phyloP scores from a whole-genome alignment of 306 rosid species.

The Carpinus fangiana region DNA sequence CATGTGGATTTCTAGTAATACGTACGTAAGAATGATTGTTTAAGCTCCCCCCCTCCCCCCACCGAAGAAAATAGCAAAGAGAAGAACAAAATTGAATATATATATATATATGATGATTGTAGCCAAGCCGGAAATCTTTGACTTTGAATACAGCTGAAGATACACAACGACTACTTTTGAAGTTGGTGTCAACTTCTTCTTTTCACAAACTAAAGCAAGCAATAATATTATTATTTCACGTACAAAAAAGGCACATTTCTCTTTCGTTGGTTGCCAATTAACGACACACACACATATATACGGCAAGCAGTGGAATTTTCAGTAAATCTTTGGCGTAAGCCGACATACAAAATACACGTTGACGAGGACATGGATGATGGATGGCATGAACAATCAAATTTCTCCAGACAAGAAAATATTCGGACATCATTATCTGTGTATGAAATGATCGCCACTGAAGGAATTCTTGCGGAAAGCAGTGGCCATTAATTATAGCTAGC shows the following conservation, averaged over 20 bases:
- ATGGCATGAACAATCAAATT: not conserved
- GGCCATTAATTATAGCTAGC: not conserved
- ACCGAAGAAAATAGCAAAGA: not conserved
- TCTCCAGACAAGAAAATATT: constrained; percentile 25
- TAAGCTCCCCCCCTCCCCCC: no score
- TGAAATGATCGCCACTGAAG: constrained; percentile 15
- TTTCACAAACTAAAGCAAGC: not conserved
- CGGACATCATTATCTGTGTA: constrained; percentile 11
- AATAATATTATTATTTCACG: not conserved
- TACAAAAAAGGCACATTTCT: not conserved
- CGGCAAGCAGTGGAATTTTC: not conserved
- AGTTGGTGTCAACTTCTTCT: not conserved
- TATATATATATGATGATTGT: not conserved
- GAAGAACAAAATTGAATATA: not conserved
- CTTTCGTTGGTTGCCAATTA: not conserved
- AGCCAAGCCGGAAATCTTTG: not conserved
- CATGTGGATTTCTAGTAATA: no score
- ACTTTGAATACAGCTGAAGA: not conserved
- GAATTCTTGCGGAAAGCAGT: not conserved
- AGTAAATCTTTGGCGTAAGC: not conserved
- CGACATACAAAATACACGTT: not conserved
- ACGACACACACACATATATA: not conserved
- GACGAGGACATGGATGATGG: not conserved
- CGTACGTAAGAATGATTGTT: not conserved
- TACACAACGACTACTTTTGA: not conserved